These are phyloP conservation scores for Salicornia ramosissima DNA, from an alignment of 148 eudicot genomes.

Conservation along the genomic window DNA sequence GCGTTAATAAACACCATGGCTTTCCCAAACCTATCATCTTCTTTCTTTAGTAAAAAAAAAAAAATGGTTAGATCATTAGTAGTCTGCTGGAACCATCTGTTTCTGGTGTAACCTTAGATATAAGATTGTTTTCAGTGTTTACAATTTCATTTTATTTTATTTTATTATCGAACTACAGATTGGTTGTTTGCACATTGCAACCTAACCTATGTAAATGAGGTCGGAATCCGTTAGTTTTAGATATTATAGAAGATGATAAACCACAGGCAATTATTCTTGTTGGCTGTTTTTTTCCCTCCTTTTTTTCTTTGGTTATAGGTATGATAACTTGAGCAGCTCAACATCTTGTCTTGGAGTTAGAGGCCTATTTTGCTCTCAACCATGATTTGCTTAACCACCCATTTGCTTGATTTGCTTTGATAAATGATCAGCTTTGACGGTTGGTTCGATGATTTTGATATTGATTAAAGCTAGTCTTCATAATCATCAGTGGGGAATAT, in stretches of 20 bases:
- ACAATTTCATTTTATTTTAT: slow-evolving; percentile 3
- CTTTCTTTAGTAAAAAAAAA: slow-evolving; percentile 3
- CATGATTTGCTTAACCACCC: neutral
- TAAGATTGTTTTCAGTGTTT: slow-evolving; percentile 7
- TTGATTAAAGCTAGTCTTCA: too few species aligned
- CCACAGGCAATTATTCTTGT: slow-evolving; percentile 12
- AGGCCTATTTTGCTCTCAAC: neutral
- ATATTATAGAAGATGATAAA: slow-evolving; percentile 16
- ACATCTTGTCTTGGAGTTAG: neutral
- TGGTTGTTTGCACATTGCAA: slow-evolving; percentile 19
- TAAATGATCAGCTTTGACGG: too few species aligned
- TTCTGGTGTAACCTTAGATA: neutral
- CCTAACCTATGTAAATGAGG: slow-evolving; percentile 21
- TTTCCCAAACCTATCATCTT: slow-evolving; percentile 17
- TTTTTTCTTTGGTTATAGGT: neutral
- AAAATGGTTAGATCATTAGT: neutral
- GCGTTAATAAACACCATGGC: neutral
- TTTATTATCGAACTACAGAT: slow-evolving; percentile 8
- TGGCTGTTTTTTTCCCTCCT: neutral
- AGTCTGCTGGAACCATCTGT: slow-evolving; percentile 15
- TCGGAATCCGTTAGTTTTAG: neutral
- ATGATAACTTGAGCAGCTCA: neutral
- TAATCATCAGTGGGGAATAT: too few species aligned
- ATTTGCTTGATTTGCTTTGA: neutral
- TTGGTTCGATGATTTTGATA: neutral